Conservation (phyloP, 31 red algal species). For the Asparagopsis taxiformis region DNA sequence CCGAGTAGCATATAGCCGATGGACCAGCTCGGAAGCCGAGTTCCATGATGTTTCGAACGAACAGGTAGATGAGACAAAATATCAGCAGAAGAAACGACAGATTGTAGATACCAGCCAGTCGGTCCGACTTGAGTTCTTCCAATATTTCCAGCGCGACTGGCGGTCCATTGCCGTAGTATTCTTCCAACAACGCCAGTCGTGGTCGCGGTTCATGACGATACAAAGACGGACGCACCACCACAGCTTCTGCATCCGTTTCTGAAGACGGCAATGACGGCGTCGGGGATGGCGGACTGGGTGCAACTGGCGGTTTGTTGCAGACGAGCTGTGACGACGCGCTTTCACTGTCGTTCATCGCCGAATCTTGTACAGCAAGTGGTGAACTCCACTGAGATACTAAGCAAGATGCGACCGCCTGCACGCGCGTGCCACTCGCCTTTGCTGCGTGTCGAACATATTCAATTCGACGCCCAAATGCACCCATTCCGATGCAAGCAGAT, state of each 20-base stretch:
- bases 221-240: too few relatives aligned
- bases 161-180: constrained; percentile 47
- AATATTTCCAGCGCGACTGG: constrained; percentile 35
- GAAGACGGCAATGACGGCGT: background rate
- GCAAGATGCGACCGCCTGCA: too few relatives aligned
- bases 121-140: constrained; percentile 69
- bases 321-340: too few relatives aligned
- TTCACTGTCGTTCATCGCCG: too few relatives aligned
- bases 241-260: background rate
- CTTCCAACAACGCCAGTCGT: constrained; percentile 27
- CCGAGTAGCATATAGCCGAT: constrained; percentile 9
- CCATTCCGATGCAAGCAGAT: too few relatives aligned
- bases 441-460: too few relatives aligned
- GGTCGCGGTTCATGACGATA: constrained; percentile 35
- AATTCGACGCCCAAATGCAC: too few relatives aligned
- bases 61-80: constrained; percentile 67
- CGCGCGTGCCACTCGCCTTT: too few relatives aligned
- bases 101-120: constrained; percentile 78
- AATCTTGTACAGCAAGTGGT: too few relatives aligned
- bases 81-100: constrained; percentile 66
- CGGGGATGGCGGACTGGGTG: background rate
- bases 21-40: constrained; percentile 33
- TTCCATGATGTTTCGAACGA: constrained; percentile 60
- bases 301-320: too few relatives aligned
- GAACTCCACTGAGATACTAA: too few relatives aligned